These are phyloP conservation scores for Odontarrhena argentea DNA, from an alignment of 345 rosid species.

Conservation along the genomic window DNA sequence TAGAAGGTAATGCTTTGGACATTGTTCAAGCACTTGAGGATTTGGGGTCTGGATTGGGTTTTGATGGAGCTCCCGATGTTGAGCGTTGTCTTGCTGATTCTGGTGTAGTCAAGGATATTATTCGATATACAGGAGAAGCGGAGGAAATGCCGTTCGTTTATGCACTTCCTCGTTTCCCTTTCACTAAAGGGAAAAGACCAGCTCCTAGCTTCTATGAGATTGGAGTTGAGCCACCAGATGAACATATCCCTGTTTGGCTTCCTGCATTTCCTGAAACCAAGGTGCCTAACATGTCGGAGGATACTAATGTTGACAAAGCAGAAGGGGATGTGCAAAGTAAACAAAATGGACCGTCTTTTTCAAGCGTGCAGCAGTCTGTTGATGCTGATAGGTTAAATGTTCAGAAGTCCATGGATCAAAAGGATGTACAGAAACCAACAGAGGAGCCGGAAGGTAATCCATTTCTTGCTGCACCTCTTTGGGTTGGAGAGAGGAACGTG, in stretches of 20 bases:
- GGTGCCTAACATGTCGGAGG: slow-evolving; percentile 38
- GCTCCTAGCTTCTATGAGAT: slow-evolving; percentile 52
- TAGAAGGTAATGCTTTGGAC: slow-evolving; percentile 66
- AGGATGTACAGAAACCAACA: slow-evolving; percentile 43
- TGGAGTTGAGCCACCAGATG: slow-evolving; percentile 71
- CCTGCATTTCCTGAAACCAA: slow-evolving; percentile 73
- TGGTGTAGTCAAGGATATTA: slow-evolving; percentile 62
- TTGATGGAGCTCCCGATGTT: slow-evolving; percentile 60
- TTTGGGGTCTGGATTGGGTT: slow-evolving; percentile 63
- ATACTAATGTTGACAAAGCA: slow-evolving; percentile 35
- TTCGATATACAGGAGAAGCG: slow-evolving; percentile 60
- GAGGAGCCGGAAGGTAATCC: slow-evolving; percentile 57
- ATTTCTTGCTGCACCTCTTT: slow-evolving; percentile 72
- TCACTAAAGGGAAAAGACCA: slow-evolving; percentile 54
- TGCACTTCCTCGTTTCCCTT: slow-evolving; percentile 65
- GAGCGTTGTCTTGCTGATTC: slow-evolving; percentile 68
- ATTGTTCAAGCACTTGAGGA: slow-evolving; percentile 76
- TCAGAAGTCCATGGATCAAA: slow-evolving; percentile 45
- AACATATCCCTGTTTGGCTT: slow-evolving; percentile 84
- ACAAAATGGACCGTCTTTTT: slow-evolving; percentile 42
- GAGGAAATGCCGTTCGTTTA: slow-evolving; percentile 65
- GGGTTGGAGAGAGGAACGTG: slow-evolving; percentile 62
- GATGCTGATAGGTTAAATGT: slow-evolving; percentile 51
- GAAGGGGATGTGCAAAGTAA: slow-evolving; percentile 41
- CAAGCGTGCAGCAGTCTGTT: slow-evolving; percentile 49